phyloP scores from a whole-genome alignment of 257 asterid species.

The Salvia splendens region DNA sequence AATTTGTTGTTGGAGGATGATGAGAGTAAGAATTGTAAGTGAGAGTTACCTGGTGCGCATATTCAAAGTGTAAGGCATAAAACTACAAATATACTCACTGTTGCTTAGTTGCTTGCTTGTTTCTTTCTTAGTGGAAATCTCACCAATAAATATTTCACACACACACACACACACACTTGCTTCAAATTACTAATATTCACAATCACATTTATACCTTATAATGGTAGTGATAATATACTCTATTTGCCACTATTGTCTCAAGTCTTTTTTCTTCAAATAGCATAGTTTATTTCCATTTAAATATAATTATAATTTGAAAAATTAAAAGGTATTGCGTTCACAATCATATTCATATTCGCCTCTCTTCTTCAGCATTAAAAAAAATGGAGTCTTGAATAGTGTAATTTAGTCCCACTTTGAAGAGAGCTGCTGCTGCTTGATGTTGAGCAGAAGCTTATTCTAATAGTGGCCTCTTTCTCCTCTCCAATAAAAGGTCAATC shows the following conservation, averaged over 20 bases:
- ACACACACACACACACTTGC: slow-evolving; percentile 33
- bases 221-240: slow-evolving; percentile 4
- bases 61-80: slow-evolving; percentile 42
- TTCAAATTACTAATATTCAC: slow-evolving; percentile 30
- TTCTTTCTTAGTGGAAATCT: slow-evolving; percentile 50
- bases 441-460: slow-evolving; percentile 29
- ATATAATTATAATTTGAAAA: slow-evolving; percentile 37
- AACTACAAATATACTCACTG: slow-evolving; percentile 28
- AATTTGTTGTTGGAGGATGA: neutral
- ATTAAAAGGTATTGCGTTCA: slow-evolving; percentile 46
- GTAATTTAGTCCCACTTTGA: slow-evolving; percentile 21
- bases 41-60: slow-evolving; percentile 73
- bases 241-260: slow-evolving; percentile 8
- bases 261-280: neutral
- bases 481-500: slow-evolving; percentile 37
- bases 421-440: slow-evolving; percentile 33
- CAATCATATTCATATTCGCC: slow-evolving; percentile 48
- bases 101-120: slow-evolving; percentile 29
- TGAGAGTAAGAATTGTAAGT: slow-evolving; percentile 32
- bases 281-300: slow-evolving; percentile 38
- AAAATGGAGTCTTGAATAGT: slow-evolving; percentile 38
- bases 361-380: slow-evolving; percentile 34
- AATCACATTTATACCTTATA: neutral
- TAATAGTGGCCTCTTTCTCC: slow-evolving; percentile 33
- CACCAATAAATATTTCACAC: slow-evolving; percentile 33